Evolutionary conservation across 129 eudicot species (phyloP).

Genomic region (Solidago caesia): DNA sequence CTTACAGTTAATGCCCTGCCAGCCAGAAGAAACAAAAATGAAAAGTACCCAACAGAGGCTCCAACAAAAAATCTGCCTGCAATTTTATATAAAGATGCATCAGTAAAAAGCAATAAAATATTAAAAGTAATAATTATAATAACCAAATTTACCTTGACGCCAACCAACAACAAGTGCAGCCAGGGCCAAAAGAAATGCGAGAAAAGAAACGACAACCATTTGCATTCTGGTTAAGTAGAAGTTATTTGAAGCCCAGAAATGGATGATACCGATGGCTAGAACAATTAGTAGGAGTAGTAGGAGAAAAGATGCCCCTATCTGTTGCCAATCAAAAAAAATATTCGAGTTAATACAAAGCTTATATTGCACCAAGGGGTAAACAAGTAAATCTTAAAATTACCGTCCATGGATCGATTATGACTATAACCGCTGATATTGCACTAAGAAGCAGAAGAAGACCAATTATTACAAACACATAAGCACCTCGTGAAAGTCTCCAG

Average conservation of each 20-base stretch:
- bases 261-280: slow-evolving; percentile 91
- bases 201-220: slow-evolving; percentile 85
- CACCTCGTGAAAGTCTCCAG: slow-evolving; percentile 94
- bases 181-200: slow-evolving; percentile 83
- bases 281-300: slow-evolving; percentile 84
- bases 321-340: slow-evolving; percentile 29
- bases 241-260: slow-evolving; percentile 98
- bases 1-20: slow-evolving; percentile 96
- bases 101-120: not conserved
- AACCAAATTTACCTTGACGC: slow-evolving; percentile 58
- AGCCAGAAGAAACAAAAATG: slow-evolving; percentile 91
- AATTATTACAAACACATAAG: slow-evolving; percentile 59
- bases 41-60: slow-evolving; percentile 97
- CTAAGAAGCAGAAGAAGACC: slow-evolving; percentile 91
- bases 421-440: slow-evolving; percentile 88
- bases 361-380: not conserved
- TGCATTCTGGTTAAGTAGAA: slow-evolving; percentile 90
- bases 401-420: slow-evolving; percentile 86
- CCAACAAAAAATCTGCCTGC: slow-evolving; percentile 86
- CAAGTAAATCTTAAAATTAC: slow-evolving; percentile 38
- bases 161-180: slow-evolving; percentile 94
- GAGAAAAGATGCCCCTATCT: slow-evolving; percentile 97
- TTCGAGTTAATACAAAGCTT: slow-evolving; percentile 8
- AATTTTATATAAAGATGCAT: slow-evolving; percentile 19
- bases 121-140: not conserved